Percentiles rank a stretch among this genome's conserved stretches.
These are phyloP conservation scores for Fusarium brevicatenulatum DNA, from an alignment of 2,329 filamentous ascomycete species.

Conservation along the genomic window DNA sequence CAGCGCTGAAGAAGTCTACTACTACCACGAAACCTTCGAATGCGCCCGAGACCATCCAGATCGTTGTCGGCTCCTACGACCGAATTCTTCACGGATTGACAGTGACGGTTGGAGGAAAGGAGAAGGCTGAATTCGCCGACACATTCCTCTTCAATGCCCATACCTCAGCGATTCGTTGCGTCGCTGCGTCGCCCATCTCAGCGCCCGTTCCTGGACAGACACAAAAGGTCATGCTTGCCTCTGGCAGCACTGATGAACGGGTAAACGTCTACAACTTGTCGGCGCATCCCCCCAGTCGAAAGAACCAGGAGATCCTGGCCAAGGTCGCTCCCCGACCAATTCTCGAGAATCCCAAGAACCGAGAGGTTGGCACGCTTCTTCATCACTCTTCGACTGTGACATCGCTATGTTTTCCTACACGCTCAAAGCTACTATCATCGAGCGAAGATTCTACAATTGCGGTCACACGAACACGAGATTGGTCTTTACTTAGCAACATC, in stretches of 20 bases:
- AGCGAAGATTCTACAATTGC: constrained; percentile 93
- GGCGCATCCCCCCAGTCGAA: constrained; percentile 68
- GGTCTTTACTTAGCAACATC: constrained; percentile 86
- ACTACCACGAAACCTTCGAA: constrained; percentile 31
- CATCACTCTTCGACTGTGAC: constrained; percentile 89
- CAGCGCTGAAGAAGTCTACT: constrained; percentile 36
- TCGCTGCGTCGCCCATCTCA: constrained; percentile 84
- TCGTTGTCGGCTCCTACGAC: constrained; percentile 94
- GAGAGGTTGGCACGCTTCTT: constrained; percentile 85
- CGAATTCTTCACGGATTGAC: constrained; percentile 90
- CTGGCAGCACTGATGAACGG: constrained; percentile 90
- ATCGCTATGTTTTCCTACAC: constrained; percentile 81
- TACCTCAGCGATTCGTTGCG: constrained; percentile 85
- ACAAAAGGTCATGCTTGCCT: constrained; percentile 90
- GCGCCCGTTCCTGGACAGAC: constrained; percentile 67
- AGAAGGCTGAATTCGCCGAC: constrained; percentile 78
- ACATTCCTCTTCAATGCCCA: constrained; percentile 97
- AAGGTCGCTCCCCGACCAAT: constrained; percentile 77
- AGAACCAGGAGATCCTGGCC: constrained; percentile 69
- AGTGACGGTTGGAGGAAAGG: constrained; percentile 66
- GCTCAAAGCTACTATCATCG: constrained; percentile 86
- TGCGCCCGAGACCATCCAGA: constrained; percentile 74
- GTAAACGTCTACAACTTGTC: constrained; percentile 96
- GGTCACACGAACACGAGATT: constrained; percentile 87
- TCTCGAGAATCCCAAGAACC: constrained; percentile 85